These are phyloP conservation scores for Ceratocystis ficicola DNA, from an alignment of 2,329 filamentous ascomycete species.

Conservation along the genomic window DNA sequence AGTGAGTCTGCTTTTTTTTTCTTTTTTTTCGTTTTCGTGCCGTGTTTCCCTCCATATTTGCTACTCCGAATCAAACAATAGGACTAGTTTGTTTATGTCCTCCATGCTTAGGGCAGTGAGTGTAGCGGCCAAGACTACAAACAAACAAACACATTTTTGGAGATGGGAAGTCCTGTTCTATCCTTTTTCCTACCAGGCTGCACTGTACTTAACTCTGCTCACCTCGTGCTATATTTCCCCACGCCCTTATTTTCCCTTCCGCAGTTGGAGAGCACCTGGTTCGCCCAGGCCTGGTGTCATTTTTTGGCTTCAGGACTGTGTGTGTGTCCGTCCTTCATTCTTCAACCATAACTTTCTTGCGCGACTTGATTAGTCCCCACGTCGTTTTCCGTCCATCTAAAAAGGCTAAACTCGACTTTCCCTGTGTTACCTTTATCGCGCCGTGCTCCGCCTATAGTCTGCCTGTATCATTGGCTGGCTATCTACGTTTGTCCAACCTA, in stretches of 20 bases:
- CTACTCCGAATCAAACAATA: slow-evolving; percentile 19
- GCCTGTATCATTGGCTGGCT: neutral
- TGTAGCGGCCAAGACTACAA: neutral
- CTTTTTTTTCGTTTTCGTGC: slow-evolving; percentile 6
- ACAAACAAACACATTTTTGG: neutral
- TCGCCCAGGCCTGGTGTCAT: neutral
- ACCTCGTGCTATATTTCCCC: neutral
- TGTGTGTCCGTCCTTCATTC: neutral
- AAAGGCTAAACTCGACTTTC: neutral
- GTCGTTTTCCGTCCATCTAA: neutral
- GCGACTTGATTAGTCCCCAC: neutral
- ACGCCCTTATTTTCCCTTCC: neutral
- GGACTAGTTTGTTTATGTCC: neutral
- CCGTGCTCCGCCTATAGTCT: neutral
- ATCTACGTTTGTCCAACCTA: neutral
- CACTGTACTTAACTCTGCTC: neutral
- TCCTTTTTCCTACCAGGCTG: neutral
- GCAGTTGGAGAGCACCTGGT: neutral
- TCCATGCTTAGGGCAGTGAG: neutral
- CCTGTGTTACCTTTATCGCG: neutral
- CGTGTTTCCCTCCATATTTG: slow-evolving; percentile 11
- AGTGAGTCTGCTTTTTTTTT: slow-evolving; percentile 34
- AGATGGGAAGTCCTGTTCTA: neutral
- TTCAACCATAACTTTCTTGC: neutral
- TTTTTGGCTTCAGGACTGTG: neutral